These are phyloP conservation scores for Neopestalotiopsis sp. DNA, from an alignment of 2,329 filamentous ascomycete species.

Conservation along the genomic window DNA sequence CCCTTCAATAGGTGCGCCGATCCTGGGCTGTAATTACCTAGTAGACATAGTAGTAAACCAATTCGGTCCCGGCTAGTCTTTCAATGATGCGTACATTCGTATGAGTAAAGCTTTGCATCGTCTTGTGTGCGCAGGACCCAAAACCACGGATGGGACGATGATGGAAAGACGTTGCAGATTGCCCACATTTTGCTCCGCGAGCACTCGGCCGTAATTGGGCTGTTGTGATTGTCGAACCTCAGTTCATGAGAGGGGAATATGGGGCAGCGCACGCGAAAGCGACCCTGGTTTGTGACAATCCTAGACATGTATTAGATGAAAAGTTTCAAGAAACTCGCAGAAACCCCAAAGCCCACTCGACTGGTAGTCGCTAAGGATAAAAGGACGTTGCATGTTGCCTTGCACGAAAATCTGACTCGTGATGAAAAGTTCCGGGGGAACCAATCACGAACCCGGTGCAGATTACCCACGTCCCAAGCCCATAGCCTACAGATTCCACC, in stretches of 20 bases:
- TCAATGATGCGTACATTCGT: not conserved
- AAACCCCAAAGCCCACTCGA: not conserved
- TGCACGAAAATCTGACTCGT: not conserved
- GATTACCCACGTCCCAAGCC: not conserved
- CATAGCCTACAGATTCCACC: too few species aligned
- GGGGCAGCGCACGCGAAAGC: too few species aligned
- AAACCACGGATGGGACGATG: not conserved
- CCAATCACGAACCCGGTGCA: not conserved
- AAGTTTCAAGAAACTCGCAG: not conserved
- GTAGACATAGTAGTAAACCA: not conserved
- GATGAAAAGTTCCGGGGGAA: not conserved
- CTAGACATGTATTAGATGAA: not conserved
- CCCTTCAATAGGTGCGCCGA: not conserved
- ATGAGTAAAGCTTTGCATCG: not conserved
- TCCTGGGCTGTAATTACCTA: not conserved
- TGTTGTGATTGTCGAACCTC: not conserved
- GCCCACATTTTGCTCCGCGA: not conserved
- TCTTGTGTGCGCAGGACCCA: not conserved
- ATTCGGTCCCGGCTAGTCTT: not conserved
- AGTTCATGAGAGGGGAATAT: too few species aligned
- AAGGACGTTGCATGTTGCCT: not conserved
- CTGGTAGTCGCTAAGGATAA: not conserved
- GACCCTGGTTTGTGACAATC: not conserved
- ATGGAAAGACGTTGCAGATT: not conserved
- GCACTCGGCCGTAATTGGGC: not conserved